Percentiles rank a stretch among this genome's conserved stretches.
phyloP scores from a whole-genome alignment of 202 grass and related monocot genomes.

The Dendrocalamus latiflorus region DNA sequence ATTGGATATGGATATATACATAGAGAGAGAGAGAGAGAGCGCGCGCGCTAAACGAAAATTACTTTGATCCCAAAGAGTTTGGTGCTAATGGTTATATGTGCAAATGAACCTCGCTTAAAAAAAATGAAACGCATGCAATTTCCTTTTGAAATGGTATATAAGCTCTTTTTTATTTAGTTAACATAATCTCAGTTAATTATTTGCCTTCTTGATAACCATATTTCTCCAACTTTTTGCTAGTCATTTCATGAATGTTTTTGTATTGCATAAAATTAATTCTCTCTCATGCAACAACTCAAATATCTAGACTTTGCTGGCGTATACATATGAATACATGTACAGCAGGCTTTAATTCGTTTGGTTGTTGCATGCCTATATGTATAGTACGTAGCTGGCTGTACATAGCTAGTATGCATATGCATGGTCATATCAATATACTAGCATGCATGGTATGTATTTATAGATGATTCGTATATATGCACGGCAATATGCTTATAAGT shows the following conservation, averaged over 20 bases:
- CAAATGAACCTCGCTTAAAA: neutral
- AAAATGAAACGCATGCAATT: neutral
- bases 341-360: neutral
- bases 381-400: neutral
- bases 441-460: neutral
- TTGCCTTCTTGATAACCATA: neutral
- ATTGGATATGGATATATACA: neutral
- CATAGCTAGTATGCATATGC: neutral
- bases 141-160: neutral
- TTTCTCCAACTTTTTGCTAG: conserved; percentile 14
- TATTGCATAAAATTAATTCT: neutral
- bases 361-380: neutral
- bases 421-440: neutral
- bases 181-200: neutral
- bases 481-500: neutral
- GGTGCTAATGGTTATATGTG: neutral
- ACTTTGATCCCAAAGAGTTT: neutral
- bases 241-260: neutral
- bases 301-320: neutral
- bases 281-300: neutral
- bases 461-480: neutral
- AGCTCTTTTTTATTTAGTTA: neutral
- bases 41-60: neutral
- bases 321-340: neutral
- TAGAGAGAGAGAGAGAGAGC: neutral